Evolutionary conservation across 2,329 filamentous ascomycete species (phyloP).

Genomic region (Aspergillus sp.): DNA sequence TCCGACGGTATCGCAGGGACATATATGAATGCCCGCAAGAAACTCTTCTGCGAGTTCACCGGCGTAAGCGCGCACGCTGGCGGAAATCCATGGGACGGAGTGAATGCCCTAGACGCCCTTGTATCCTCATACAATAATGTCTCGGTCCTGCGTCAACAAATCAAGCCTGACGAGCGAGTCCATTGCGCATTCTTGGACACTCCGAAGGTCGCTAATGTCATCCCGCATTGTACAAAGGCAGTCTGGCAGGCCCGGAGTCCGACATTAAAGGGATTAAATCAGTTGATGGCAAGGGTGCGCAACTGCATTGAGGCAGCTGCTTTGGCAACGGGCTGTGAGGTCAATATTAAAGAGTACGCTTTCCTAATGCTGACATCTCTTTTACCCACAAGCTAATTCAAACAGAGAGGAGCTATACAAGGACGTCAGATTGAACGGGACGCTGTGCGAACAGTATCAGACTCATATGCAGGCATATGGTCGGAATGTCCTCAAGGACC

Average conservation of each 20-base stretch:
- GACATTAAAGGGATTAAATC: constrained; percentile 35
- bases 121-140: constrained; percentile 43
- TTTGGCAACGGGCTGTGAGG: constrained; percentile 28
- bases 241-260: constrained; percentile 42
- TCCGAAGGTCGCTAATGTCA: constrained; percentile 51
- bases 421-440: constrained; percentile 41
- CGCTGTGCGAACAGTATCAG: constrained; percentile 40
- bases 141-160: constrained; percentile 51
- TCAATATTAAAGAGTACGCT: constrained; percentile 25
- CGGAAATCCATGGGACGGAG: constrained; percentile 52
- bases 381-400: background rate
- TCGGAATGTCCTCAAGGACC: constrained; percentile 30
- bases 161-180: constrained; percentile 47
- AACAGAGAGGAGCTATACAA: constrained; percentile 31
- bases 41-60: constrained; percentile 35
- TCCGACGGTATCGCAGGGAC: constrained; percentile 21
- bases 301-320: constrained; percentile 32
- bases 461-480: constrained; percentile 39
- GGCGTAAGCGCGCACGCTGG: constrained; percentile 53
- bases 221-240: constrained; percentile 45
- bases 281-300: constrained; percentile 20
- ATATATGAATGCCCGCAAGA: constrained; percentile 28
- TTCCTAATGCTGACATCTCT: background rate
- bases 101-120: constrained; percentile 54
- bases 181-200: constrained; percentile 50